A percentile compares a stretch with the other conserved stretches of the same genome.
Conservation (phyloP, 805 yeast species). For the Ogataea nitratoaversa region DNA sequence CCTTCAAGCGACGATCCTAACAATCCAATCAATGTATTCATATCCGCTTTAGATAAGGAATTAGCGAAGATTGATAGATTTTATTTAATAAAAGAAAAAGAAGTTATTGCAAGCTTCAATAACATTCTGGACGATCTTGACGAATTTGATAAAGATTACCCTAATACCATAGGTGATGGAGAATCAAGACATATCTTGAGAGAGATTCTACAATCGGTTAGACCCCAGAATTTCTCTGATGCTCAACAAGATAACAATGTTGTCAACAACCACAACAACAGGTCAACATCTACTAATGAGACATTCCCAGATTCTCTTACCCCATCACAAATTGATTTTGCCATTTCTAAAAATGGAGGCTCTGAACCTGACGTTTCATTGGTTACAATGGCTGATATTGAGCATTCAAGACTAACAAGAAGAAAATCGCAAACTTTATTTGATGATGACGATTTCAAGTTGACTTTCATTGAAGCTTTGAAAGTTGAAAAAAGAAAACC, state of each 20-base stretch:
- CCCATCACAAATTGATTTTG: conserved; percentile 2
- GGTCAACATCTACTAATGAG: background rate
- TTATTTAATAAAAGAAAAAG: conserved; percentile 62
- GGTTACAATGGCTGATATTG: conserved; percentile 10
- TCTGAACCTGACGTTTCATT: conserved; percentile 5
- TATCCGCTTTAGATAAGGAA: conserved; percentile 73
- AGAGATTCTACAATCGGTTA: conserved; percentile 10
- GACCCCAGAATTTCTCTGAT: conserved; percentile 9
- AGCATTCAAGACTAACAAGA: conserved; percentile 16
- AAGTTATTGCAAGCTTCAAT: conserved; percentile 48
- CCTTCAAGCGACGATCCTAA: conserved; percentile 28
- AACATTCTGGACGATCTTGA: conserved; percentile 58
- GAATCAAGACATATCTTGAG: conserved; percentile 14
- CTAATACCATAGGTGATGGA: conserved; percentile 14
- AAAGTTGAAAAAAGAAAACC: conserved; percentile 65
- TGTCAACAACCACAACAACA: background rate
- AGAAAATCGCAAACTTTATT: conserved; percentile 29
- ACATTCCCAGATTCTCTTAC: background rate
- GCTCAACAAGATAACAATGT: too few species aligned
- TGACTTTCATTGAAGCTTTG: conserved; percentile 43
- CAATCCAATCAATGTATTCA: conserved; percentile 58
- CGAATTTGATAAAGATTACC: conserved; percentile 47
- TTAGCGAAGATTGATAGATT: conserved; percentile 71
- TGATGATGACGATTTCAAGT: conserved; percentile 34
- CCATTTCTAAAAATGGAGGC: conserved; percentile 19